Conservation (phyloP, 139 green algal species). For the Choricystis sp. region DNA sequence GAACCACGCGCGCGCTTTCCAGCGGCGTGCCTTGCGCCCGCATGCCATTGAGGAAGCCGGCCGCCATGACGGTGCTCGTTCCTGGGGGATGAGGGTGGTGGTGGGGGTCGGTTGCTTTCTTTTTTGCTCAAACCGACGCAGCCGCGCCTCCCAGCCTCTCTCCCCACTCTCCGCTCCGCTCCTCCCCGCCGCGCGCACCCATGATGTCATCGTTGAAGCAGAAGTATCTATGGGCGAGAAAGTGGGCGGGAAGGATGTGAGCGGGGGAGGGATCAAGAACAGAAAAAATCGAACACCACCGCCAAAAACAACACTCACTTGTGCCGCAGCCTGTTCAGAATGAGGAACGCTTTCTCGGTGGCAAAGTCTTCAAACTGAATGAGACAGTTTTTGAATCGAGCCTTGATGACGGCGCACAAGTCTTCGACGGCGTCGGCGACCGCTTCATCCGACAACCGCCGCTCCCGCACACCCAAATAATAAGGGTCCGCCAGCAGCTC, state of each 20-base stretch:
- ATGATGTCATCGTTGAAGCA: slow-evolving; percentile 89
- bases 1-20: slow-evolving; percentile 21
- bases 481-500: slow-evolving; percentile 46
- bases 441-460: slow-evolving; percentile 25
- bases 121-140: not conserved
- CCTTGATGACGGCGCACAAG: slow-evolving; percentile 16
- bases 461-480: slow-evolving; percentile 39
- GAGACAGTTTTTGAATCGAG: not conserved
- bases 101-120: not conserved
- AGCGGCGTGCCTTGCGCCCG: slow-evolving; percentile 20
- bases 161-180: too few relatives aligned
- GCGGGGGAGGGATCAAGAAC: too few relatives aligned
- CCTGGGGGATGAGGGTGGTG: slow-evolving; percentile 8
- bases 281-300: too few relatives aligned
- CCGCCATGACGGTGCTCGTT: slow-evolving; percentile 23
- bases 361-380: slow-evolving; percentile 88
- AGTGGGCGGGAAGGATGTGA: not conserved
- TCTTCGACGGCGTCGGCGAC: slow-evolving; percentile 48
- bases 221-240: not conserved
- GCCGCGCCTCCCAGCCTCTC: too few relatives aligned
- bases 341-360: slow-evolving; percentile 30
- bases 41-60: slow-evolving; percentile 34
- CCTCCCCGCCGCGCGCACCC: not conserved
- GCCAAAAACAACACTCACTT: slow-evolving; percentile 32
- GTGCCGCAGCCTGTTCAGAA: slow-evolving; percentile 36